These are phyloP conservation scores for Hypoxylon sp. DNA, from an alignment of 2,329 filamentous ascomycete species.

Conservation along the genomic window DNA sequence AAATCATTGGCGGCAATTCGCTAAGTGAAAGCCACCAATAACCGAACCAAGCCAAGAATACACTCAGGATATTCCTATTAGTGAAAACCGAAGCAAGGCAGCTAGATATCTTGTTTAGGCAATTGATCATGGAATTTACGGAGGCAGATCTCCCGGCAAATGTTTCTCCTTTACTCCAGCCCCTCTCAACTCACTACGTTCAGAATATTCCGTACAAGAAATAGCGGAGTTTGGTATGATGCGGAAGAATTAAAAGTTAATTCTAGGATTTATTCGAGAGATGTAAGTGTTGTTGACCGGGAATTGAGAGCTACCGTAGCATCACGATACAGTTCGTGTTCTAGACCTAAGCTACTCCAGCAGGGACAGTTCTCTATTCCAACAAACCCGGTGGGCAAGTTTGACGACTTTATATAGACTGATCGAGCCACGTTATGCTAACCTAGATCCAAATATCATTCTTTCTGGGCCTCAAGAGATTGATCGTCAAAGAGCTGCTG, in stretches of 20 bases:
- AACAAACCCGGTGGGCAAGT: slow-evolving; percentile 1
- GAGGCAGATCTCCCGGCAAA: slow-evolving; percentile 33
- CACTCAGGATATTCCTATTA: slow-evolving; percentile 5
- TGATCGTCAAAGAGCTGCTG: slow-evolving; percentile 15
- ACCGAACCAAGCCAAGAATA: slow-evolving; percentile 7
- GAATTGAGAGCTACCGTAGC: slow-evolving; percentile 17
- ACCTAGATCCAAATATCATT: slow-evolving; percentile 5
- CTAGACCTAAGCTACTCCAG: slow-evolving; percentile 23
- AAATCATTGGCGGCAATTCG: slow-evolving; percentile 36
- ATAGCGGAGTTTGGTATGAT: slow-evolving; percentile 20
- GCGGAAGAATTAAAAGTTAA: slow-evolving; percentile 25
- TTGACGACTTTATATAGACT: slow-evolving; percentile 21
- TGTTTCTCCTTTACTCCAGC: slow-evolving; percentile 13
- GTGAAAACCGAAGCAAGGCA: slow-evolving; percentile 3
- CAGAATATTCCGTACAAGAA: not conserved
- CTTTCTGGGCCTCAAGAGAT: slow-evolving; percentile 6
- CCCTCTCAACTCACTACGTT: slow-evolving; percentile 11
- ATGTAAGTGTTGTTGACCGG: slow-evolving; percentile 14
- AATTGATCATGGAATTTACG: slow-evolving; percentile 31
- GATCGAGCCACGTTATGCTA: slow-evolving; percentile 1
- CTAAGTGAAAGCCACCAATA: slow-evolving; percentile 35
- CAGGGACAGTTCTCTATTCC: not conserved
- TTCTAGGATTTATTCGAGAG: slow-evolving; percentile 2
- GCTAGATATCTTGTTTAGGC: slow-evolving; percentile 35
- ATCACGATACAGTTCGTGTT: slow-evolving; percentile 16